Conservation (phyloP, 106 monocot genomes). For the Phalaenopsis equestris region DNA sequence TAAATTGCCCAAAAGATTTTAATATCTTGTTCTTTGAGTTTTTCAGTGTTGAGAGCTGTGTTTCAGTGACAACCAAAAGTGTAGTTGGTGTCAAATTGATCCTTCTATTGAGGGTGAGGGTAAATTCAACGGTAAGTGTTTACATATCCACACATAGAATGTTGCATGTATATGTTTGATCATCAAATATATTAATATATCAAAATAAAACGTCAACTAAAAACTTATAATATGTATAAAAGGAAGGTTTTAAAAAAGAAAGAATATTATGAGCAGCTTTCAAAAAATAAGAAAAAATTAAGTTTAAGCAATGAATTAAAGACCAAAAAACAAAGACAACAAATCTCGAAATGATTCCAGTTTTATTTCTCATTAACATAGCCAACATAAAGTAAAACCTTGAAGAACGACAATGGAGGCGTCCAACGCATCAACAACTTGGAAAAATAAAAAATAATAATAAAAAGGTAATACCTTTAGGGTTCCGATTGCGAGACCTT, state of each 20-base stretch:
- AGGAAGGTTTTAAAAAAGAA: neutral
- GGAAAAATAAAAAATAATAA: neutral
- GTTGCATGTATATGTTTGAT: too few species aligned
- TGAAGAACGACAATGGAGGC: neutral
- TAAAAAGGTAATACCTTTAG: conserved; percentile 48
- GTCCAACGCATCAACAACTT: neutral
- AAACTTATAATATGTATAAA: neutral
- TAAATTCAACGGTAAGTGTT: too few species aligned
- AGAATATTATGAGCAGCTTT: neutral
- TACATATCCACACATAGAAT: too few species aligned
- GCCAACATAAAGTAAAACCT: neutral
- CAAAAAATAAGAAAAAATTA: neutral
- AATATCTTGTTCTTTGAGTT: too few species aligned
- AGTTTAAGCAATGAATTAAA: neutral
- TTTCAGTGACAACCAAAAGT: too few species aligned
- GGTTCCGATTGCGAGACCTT: conserved; percentile 80
- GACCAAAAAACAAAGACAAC: neutral
- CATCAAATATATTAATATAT: too few species aligned
- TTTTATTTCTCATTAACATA: neutral
- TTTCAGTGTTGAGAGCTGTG: too few species aligned
- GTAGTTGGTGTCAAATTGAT: too few species aligned
- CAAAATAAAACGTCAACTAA: neutral
- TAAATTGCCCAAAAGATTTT: too few species aligned
- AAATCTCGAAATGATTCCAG: neutral
- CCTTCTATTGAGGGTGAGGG: too few species aligned